Conservation (phyloP, 2,329 filamentous ascomycete species). For the Talaromyces sp. region DNA sequence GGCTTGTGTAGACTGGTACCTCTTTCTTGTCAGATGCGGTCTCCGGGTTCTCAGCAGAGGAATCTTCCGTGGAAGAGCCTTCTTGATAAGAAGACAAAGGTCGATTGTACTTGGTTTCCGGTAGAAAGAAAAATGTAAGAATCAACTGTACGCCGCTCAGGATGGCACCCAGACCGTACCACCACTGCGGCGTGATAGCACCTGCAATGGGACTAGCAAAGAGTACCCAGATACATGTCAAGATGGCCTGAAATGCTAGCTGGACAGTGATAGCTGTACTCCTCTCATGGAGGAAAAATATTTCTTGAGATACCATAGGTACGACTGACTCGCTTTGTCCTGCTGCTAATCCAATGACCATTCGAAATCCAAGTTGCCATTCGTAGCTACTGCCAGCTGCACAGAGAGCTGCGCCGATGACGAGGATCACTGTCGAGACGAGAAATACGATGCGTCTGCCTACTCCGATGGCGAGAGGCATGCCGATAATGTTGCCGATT, state of each 20-base stretch:
- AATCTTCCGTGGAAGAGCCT: slow-evolving; percentile 19
- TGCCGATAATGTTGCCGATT: slow-evolving; percentile 31
- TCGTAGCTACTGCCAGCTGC: slow-evolving; percentile 30
- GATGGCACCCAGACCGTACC: slow-evolving; percentile 43
- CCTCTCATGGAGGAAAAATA: slow-evolving; percentile 47
- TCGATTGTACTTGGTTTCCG: slow-evolving; percentile 44
- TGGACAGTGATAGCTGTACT: slow-evolving; percentile 41
- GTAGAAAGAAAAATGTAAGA: slow-evolving; percentile 39
- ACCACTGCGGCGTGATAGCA: slow-evolving; percentile 40
- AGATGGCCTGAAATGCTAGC: slow-evolving; percentile 39
- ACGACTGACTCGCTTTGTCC: slow-evolving; percentile 45
- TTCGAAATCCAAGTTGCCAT: slow-evolving; percentile 38
- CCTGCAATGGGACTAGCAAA: slow-evolving; percentile 44
- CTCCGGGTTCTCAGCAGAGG: slow-evolving; percentile 18
- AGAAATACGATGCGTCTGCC: slow-evolving; percentile 35
- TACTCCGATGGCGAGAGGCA: slow-evolving; percentile 37
- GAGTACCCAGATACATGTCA: slow-evolving; percentile 39
- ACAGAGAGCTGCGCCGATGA: slow-evolving; percentile 29
- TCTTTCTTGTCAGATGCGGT: slow-evolving; percentile 16
- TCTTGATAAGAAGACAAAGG: slow-evolving; percentile 38
- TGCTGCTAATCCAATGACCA: slow-evolving; percentile 40
- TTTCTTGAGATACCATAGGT: slow-evolving; percentile 42
- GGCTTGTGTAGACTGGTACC: slow-evolving; percentile 6
- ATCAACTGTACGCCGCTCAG: slow-evolving; percentile 34
- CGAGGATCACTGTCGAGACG: slow-evolving; percentile 27